phyloP scores from a whole-genome alignment of 1,139 yeast genomes.

The Protomyces gravidus region DNA sequence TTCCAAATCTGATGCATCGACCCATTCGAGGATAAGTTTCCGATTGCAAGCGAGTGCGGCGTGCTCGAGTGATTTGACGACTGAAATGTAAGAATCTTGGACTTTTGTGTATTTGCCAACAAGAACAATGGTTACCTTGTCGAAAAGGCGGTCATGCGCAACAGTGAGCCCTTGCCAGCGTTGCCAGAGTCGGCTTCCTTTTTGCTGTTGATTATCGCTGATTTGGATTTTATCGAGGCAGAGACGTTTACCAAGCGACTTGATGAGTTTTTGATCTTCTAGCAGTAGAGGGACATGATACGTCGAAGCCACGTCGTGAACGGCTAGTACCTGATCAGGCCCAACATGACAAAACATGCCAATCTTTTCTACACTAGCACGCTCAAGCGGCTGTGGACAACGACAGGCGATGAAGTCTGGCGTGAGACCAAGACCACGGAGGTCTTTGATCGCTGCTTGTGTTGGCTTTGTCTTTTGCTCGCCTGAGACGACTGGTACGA shows the following conservation, averaged over 20 bases:
- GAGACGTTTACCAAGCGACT: constrained; percentile 67
- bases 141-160: constrained; percentile 67
- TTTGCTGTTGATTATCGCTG: constrained; percentile 52
- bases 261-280: constrained; percentile 79
- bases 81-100: constrained; percentile 91
- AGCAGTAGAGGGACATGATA: constrained; percentile 93
- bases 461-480: constrained; percentile 99
- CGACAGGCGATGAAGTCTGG: constrained; percentile 99
- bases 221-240: constrained; percentile 52
- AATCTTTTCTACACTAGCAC: constrained; percentile 82
- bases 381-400: constrained; percentile 78
- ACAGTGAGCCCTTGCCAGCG: constrained; percentile 79
- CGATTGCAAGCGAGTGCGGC: constrained; percentile 85
- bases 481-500: constrained; percentile 96
- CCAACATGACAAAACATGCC: constrained; percentile 99
- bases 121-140: constrained; percentile 85
- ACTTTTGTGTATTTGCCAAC: constrained; percentile 96
- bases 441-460: constrained; percentile 96
- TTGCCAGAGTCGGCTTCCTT: constrained; percentile 64
- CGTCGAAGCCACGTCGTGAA: constrained; percentile 93
- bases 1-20: constrained; percentile 88
- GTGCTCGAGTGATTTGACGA: constrained; percentile 92
- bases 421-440: constrained; percentile 86
- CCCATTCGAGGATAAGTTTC: constrained; percentile 86
- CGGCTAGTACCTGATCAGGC: constrained; percentile 92